A percentile compares a stretch with the other conserved stretches of the same genome.
These are phyloP conservation scores for Parmelia sp. DNA, from an alignment of 495 filamentous ascomycete species.

Conservation along the genomic window DNA sequence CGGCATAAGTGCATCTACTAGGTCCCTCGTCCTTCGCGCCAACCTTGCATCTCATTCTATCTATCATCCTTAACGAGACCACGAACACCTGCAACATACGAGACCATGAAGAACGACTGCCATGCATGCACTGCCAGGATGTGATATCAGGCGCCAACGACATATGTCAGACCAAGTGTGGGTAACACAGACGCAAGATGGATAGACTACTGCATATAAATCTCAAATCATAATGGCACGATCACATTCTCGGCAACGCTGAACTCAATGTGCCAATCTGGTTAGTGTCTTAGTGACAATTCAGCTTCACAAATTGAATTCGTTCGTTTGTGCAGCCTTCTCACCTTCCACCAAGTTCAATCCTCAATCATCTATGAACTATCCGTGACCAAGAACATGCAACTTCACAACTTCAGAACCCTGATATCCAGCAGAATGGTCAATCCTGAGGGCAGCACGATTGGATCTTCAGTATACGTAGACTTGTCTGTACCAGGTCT, in stretches of 20 bases:
- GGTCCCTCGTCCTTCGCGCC: neutral
- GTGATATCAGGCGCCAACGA: neutral
- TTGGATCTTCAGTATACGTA: neutral
- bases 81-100: neutral
- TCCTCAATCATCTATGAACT: neutral
- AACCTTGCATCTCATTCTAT: neutral
- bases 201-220: neutral
- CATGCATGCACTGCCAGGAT: neutral
- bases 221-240: no score
- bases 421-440: neutral
- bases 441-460: neutral
- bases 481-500: neutral
- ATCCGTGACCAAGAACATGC: neutral
- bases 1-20: neutral
- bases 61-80: neutral
- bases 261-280: neutral
- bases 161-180: neutral
- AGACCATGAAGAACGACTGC: neutral
- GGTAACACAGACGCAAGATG: neutral
- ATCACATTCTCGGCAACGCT: no score
- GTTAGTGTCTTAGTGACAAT: neutral
- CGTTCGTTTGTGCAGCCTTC: neutral
- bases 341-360: neutral
- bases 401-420: neutral
- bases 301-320: neutral